Conservation (phyloP, 1,284 basidiomycete genomes). For the Trichosporon inkin region DNA sequence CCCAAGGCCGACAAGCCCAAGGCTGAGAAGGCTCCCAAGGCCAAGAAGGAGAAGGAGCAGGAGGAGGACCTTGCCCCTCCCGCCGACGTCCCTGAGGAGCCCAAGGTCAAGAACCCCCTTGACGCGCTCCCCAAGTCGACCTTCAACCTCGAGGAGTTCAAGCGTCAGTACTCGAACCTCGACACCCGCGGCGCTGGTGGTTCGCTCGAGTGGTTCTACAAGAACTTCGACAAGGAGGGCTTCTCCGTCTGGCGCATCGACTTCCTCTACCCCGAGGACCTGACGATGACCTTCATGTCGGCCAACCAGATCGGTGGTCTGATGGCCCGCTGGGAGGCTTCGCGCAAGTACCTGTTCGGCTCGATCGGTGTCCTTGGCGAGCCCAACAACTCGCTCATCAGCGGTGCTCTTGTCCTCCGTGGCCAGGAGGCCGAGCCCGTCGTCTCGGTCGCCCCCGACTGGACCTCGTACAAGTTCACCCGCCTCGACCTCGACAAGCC, state of each 20-base stretch:
- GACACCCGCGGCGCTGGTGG: slow-evolving; percentile 85
- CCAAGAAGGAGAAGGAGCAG: slow-evolving; percentile 56
- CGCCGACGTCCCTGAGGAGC: slow-evolving; percentile 52
- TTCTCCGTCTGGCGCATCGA: slow-evolving; percentile 82
- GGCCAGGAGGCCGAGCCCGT: slow-evolving; percentile 65
- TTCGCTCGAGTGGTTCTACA: slow-evolving; percentile 69
- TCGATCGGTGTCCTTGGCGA: slow-evolving; percentile 85
- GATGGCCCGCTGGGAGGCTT: slow-evolving; percentile 92
- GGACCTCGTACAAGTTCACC: slow-evolving; percentile 79
- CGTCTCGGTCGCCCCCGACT: slow-evolving; percentile 80
- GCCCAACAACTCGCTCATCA: slow-evolving; percentile 69
- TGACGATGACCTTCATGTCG: slow-evolving; percentile 89
- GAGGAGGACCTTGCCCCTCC: slow-evolving; percentile 62
- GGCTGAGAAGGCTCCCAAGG: slow-evolving; percentile 52
- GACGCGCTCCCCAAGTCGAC: slow-evolving; percentile 85
- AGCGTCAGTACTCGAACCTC: slow-evolving; percentile 95
- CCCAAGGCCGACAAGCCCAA: slow-evolving; percentile 55
- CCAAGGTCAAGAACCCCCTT: slow-evolving; percentile 88
- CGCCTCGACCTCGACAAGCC: slow-evolving; percentile 59
- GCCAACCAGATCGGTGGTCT: slow-evolving; percentile 77
- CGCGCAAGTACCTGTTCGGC: slow-evolving; percentile 91
- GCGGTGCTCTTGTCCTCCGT: slow-evolving; percentile 75
- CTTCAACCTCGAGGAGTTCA: slow-evolving; percentile 97
- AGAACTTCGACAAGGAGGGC: slow-evolving; percentile 85
- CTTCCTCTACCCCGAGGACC: slow-evolving; percentile 94